Percentiles rank a stretch among this genome's conserved stretches.
Evolutionary conservation across 768 basidiomycete species (phyloP).

Genomic region (Trametes sanguinea): DNA sequence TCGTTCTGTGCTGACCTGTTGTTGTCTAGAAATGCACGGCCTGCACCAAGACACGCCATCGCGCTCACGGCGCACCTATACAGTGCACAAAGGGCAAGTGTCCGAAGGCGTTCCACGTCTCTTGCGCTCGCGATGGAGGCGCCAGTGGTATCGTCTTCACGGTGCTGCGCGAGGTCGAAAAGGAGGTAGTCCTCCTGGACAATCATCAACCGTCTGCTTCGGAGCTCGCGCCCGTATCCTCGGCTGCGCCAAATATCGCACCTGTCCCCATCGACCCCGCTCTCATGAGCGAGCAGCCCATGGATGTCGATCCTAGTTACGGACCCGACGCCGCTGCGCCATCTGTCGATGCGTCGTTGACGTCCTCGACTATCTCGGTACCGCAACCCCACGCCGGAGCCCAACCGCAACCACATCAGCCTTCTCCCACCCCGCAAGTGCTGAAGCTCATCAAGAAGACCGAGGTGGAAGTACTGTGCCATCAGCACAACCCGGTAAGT

Average conservation of each 20-base stretch:
- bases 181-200: constrained; percentile 74
- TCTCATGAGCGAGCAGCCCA: constrained; percentile 24
- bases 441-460: constrained; percentile 74
- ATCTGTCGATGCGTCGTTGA: too few species aligned
- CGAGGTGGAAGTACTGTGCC: constrained; percentile 76
- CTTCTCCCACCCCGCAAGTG: constrained; percentile 30
- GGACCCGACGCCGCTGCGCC: background rate
- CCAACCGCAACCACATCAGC: background rate
- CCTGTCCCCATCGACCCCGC: constrained; percentile 1
- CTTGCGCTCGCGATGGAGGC: constrained; percentile 72
- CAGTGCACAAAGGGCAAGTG: constrained; percentile 97
- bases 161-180: constrained; percentile 71
- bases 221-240: background rate
- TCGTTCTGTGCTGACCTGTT: background rate
- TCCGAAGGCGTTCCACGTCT: constrained; percentile 89
- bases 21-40: constrained; percentile 82
- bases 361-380: background rate
- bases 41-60: constrained; percentile 69
- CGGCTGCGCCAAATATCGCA: background rate
- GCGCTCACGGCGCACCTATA: constrained; percentile 77
- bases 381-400: background rate
- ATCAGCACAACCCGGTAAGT: constrained; percentile 90
- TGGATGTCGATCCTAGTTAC: constrained; percentile 36
- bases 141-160: constrained; percentile 57
- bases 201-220: constrained; percentile 15